Conservation (phyloP, 331 rosid species). For the Arachis monticola region DNA sequence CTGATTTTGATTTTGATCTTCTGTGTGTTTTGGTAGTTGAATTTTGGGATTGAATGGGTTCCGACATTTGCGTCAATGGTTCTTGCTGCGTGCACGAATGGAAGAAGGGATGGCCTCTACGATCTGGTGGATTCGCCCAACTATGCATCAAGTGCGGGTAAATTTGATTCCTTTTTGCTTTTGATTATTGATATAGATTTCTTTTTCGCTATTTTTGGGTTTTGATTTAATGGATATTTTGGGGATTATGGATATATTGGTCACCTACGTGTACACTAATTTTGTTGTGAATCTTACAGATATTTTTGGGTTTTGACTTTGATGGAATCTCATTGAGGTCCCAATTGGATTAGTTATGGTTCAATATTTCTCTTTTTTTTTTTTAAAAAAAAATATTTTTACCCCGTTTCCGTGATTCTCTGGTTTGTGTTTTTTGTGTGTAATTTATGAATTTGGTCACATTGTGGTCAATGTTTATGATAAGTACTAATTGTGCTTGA, state of each 20-base stretch:
- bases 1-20: slow-evolving; percentile 51
- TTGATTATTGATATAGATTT: slow-evolving; percentile 17
- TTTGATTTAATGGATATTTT: slow-evolving; percentile 36
- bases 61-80: slow-evolving; percentile 69
- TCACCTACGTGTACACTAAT: not conserved
- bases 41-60: slow-evolving; percentile 69
- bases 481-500: slow-evolving; percentile 10
- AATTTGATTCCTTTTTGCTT: slow-evolving; percentile 22
- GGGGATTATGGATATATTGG: slow-evolving; percentile 48
- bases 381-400: not conserved
- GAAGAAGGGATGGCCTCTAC: slow-evolving; percentile 89
- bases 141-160: slow-evolving; percentile 97
- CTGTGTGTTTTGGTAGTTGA: slow-evolving; percentile 30
- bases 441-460: slow-evolving; percentile 18
- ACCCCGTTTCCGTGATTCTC: slow-evolving; percentile 32
- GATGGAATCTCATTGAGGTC: slow-evolving; percentile 23
- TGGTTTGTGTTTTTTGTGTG: slow-evolving; percentile 21
- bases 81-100: slow-evolving; percentile 64
- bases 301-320: slow-evolving; percentile 43
- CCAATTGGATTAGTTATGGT: slow-evolving; percentile 26
- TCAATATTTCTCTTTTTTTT: not conserved
- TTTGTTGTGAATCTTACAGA: slow-evolving; percentile 18
- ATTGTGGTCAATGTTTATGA: slow-evolving; percentile 34
- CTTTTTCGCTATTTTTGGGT: slow-evolving; percentile 33
- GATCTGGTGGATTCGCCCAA: slow-evolving; percentile 92